phyloP scores from a whole-genome alignment of 2,329 filamentous ascomycete species.

The Colletotrichum sp. region DNA sequence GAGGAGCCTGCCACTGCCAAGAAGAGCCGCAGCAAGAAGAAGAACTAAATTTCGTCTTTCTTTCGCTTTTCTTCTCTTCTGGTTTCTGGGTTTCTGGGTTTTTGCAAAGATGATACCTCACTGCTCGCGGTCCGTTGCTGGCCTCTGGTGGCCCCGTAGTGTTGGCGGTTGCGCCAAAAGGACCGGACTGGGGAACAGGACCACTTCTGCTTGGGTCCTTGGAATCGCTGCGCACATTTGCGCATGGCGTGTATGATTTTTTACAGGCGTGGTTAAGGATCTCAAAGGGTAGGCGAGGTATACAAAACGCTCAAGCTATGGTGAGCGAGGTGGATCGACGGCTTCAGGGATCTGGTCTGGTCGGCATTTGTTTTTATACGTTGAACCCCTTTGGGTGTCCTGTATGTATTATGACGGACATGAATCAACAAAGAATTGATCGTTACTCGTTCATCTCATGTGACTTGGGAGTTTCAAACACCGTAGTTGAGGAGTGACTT shows the following conservation, averaged over 20 bases:
- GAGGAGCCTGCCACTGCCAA: conserved; percentile 62
- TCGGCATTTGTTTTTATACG: background rate
- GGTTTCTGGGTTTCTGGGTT: conserved; percentile 20
- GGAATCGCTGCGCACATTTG: background rate
- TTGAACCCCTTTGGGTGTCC: background rate
- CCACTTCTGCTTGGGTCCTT: background rate
- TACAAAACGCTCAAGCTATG: conserved; percentile 5
- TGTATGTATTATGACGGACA: conserved; percentile 25
- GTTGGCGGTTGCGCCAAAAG: background rate
- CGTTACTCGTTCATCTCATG: background rate
- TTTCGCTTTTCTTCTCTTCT: conserved; percentile 2
- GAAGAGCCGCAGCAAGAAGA: conserved; percentile 36
- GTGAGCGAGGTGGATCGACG: conserved; percentile 2
- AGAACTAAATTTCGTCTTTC: conserved; percentile 12
- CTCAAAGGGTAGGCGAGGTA: conserved; percentile 9
- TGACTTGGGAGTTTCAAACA: background rate
- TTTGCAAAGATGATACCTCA: conserved; percentile 25
- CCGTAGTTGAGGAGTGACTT: background rate
- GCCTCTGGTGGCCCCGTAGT: background rate
- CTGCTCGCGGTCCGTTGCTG: background rate
- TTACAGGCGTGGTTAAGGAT: conserved; percentile 7
- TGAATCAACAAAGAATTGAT: conserved; percentile 18
- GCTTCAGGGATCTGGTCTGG: conserved; percentile 11
- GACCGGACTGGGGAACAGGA: background rate
- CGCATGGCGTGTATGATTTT: conserved; percentile 18